phyloP scores from a whole-genome alignment of 108 stramenopile genomes.

The Fragilaria radians region DNA sequence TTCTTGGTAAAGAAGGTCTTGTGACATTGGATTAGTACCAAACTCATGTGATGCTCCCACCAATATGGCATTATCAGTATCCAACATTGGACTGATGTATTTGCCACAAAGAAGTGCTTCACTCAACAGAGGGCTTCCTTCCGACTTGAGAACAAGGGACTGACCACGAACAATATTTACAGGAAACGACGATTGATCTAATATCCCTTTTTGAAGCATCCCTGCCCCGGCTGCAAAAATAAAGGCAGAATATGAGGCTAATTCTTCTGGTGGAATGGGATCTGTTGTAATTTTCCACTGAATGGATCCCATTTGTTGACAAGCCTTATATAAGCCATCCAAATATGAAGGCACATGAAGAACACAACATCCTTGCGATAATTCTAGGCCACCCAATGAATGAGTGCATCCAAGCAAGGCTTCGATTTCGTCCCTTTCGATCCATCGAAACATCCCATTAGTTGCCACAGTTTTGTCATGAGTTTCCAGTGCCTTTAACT shows the following conservation, averaged over 20 bases:
- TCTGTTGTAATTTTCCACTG: constrained; percentile 11
- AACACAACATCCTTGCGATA: constrained; percentile 61
- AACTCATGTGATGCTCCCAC: constrained; percentile 88
- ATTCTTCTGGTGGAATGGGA: background rate
- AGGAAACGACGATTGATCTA: constrained; percentile 22
- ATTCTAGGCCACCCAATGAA: constrained; percentile 45
- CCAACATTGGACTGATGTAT: constrained; percentile 61
- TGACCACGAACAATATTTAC: constrained; percentile 78
- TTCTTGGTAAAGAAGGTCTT: constrained; percentile 38
- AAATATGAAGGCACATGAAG: constrained; percentile 74
- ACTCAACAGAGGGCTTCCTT: background rate
- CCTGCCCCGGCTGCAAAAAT: constrained; percentile 66
- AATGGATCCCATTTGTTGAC: constrained; percentile 17
- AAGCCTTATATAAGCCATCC: constrained; percentile 50
- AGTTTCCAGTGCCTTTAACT: constrained; percentile 35
- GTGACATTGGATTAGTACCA: constrained; percentile 28
- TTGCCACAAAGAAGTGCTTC: constrained; percentile 74
- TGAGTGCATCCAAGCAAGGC: constrained; percentile 15
- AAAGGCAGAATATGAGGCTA: constrained; percentile 41
- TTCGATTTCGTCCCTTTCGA: constrained; percentile 29
- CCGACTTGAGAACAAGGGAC: constrained; percentile 52
- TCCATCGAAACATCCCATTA: constrained; percentile 48
- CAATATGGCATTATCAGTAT: constrained; percentile 25
- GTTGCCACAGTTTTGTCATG: constrained; percentile 10
- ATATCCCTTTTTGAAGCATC: constrained; percentile 32